Base-by-base conservation (phyloP, 106 monocot species). In the Hemerocallis citrina region DNA sequence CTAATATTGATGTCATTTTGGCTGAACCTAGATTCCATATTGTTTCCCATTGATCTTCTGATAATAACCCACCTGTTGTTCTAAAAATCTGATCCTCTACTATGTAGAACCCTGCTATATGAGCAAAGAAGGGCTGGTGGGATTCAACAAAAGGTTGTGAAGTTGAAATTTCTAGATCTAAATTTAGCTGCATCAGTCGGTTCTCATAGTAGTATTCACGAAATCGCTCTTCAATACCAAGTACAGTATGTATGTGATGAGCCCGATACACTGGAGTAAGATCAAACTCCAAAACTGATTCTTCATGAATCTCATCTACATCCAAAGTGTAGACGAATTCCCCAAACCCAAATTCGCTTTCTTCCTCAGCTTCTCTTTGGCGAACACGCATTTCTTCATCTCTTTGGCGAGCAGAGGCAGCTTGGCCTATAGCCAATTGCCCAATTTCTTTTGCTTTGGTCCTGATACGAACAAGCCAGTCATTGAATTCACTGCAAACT, bases 91-190 rank as follows among this genome's bases (percentile, higher is more conserved):
- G 74, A 62, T 87, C 81, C 70, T 92, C 92, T 15, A 92, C 81
- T 6, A 92, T 84, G 72, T 87, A 92, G 67, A 73, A 81, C 4
- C 92, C 92, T 28, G 87, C 84, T 29, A 92, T 78, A 47, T 92
- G 92, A 9, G 74, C 55, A 57, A 92, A 81, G 80, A 84, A 87
- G 0, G 77, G 75, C 48, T 84, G 87, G 54, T 92, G 83, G 15
- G 84, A 92, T 63, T 92, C 87, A 34, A 92, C 75, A 68, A 92
- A 92, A 22, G 87, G 74, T 15, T 87, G 87, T 0, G 61, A 32
- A 31, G 77, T 32, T 1, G 80, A 75, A 39, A 92, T 73, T 65
- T 92, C 78, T 56, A 92, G 16, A 58, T 88, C 87, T 64, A 87
- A 60, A 55, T 92, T 87, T 27, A 92, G 65, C 66, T 92, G 92